Percentiles rank a stretch among this genome's conserved stretches.
These are phyloP conservation scores for Dendrothele bispora DNA, from an alignment of 768 basidiomycete species.

Conservation along the genomic window DNA sequence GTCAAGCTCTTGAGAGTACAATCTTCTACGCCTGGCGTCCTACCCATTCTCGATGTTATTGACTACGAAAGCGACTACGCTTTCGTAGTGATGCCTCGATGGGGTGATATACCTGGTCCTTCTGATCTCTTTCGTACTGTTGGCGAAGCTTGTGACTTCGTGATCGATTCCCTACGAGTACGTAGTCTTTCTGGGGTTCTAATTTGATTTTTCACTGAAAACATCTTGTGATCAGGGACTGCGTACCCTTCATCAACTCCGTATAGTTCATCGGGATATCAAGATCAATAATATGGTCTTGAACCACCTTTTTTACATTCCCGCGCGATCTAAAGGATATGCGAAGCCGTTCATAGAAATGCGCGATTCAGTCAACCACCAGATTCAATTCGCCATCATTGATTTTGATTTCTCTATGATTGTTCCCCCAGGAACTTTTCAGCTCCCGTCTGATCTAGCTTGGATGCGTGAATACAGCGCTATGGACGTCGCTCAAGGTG, in stretches of 20 bases:
- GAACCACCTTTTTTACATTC: conserved; percentile 6
- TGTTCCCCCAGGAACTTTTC: background rate
- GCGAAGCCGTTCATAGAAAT: background rate
- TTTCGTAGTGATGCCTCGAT: conserved; percentile 5
- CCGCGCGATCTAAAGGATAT: background rate
- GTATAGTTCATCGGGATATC: conserved; percentile 6
- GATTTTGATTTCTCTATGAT: conserved; percentile 8
- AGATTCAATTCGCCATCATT: conserved; percentile 3
- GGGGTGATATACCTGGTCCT: conserved; percentile 7
- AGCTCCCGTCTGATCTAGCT: background rate
- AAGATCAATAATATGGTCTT: conserved; percentile 6
- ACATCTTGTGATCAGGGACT: background rate
- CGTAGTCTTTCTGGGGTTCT: background rate
- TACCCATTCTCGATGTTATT: conserved; percentile 2
- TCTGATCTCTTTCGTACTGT: background rate
- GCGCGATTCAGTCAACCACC: background rate
- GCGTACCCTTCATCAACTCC: conserved; percentile 1
- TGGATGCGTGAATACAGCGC: conserved; percentile 10
- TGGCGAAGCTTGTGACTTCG: background rate
- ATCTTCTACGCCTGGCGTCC: background rate
- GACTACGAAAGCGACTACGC: conserved; percentile 6
- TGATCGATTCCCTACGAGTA: conserved; percentile 1
- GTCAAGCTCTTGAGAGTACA: background rate
- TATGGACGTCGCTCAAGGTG: conserved; percentile 14
- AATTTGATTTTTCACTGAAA: background rate